Base-by-base conservation (phyloP, 495 filamentous ascomycete species). In the Trichoderma parareesei region DNA sequence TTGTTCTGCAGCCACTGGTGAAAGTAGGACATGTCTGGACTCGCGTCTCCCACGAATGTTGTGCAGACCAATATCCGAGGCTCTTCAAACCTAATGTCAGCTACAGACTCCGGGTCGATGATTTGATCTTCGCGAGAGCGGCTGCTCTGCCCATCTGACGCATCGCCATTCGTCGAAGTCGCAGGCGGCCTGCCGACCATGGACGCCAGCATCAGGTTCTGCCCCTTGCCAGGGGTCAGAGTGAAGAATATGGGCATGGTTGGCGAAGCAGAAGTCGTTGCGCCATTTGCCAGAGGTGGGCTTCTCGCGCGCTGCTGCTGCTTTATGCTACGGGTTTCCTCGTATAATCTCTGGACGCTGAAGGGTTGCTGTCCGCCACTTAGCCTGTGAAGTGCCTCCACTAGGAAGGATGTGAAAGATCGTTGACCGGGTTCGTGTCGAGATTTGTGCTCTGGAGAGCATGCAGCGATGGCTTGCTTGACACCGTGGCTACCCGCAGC, bases 391-490 rank as follows among this genome's bases (percentile, higher is more conserved):
- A 85, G 76, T 8, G 80, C 74, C 40, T 82, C 82, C 60, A 73
- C 73, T 37, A 83, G 67, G 55, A 74, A 75, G 48, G 74, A 79
- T 1, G 81, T 84, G 65, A 85, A 84, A 2, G 82, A 83, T 59
- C 76, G 73, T 38, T 43, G 40, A n/a, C 74, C 76, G 27, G 74
- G 63, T 33, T 82, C 80, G 3, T 48, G 16, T 8, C 74, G 68
- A 18, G 72, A 65, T 66, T 68, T 73, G 65, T 84, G 77, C 14
- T 85, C 82, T 1, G 77, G 79, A 6, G 73, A 77, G 49, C 76
- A 81, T 8, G 81, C 79, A 6, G 82, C 80, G 63, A 85, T 83
- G n/a, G 76, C 77, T 68, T 84, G 82, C 69, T 85, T 85, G 38
- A 74, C 71, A 49, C 80, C 82, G 67, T 77, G 76, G 35, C 76